These are phyloP conservation scores for Diaporthe destruens DNA, from an alignment of 2,329 filamentous ascomycete species.

Conservation along the genomic window DNA sequence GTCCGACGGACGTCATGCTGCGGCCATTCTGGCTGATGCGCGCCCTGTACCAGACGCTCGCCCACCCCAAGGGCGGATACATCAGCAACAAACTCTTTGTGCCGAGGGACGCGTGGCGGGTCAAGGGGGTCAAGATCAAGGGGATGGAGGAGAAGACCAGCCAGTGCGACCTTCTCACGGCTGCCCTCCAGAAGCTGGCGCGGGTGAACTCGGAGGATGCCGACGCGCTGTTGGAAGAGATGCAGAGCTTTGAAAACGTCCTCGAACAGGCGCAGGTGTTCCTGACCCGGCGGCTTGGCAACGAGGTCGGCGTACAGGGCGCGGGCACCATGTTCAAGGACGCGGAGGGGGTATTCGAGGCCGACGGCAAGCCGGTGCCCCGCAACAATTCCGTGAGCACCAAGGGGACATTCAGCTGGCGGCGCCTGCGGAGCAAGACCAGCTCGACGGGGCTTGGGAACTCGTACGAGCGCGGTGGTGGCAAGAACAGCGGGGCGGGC, in stretches of 20 bases:
- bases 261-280: conserved; percentile 86
- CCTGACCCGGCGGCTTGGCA: conserved; percentile 88
- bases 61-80: conserved; percentile 92
- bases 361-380: conserved; percentile 60
- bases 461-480: conserved; percentile 62
- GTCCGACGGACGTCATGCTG: conserved; percentile 88
- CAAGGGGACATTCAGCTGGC: conserved; percentile 90
- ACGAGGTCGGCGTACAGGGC: conserved; percentile 87
- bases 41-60: conserved; percentile 90
- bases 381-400: conserved; percentile 73
- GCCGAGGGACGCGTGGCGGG: conserved; percentile 91
- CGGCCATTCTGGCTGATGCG: conserved; percentile 99
- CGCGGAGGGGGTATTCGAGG: conserved; percentile 57
- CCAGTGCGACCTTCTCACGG: conserved; percentile 91
- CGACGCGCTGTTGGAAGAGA: conserved; percentile 91
- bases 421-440: conserved; percentile 89
- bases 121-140: conserved; percentile 93
- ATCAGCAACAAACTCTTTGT: conserved; percentile 92
- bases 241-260: conserved; percentile 88
- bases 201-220: conserved; percentile 91
- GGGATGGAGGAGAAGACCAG: conserved; percentile 93
- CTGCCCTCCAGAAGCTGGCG: conserved; percentile 85
- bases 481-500: conserved; percentile 51
- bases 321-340: conserved; percentile 82
- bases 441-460: conserved; percentile 73